A percentile compares a stretch with the other conserved stretches of the same genome.
These are phyloP conservation scores for Gaertneriomyces sp. DNA, from an alignment of 192 early-diverging fungal species.

Conservation along the genomic window DNA sequence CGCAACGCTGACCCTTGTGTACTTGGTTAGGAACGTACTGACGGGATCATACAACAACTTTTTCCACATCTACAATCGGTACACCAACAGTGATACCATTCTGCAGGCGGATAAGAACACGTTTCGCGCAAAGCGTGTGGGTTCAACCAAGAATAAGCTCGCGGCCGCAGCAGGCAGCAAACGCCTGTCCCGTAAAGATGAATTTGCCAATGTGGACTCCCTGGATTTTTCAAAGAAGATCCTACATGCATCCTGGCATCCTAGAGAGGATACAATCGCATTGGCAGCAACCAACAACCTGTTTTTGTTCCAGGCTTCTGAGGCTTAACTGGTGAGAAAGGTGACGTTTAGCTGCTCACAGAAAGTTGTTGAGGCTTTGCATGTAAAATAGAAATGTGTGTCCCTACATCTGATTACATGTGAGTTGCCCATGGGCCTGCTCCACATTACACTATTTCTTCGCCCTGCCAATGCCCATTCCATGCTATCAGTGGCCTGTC, in stretches of 20 bases:
- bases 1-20: neutral
- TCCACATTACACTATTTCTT: no score
- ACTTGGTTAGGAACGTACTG: slow-evolving; percentile 62
- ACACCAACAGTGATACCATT: slow-evolving; percentile 74
- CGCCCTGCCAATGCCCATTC: no score
- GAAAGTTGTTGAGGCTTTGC: no score
- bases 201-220: slow-evolving; percentile 79
- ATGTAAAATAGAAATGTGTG: no score
- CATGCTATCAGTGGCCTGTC: no score
- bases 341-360: no score
- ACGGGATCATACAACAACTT: slow-evolving; percentile 99
- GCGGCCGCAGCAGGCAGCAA: slow-evolving; percentile 39
- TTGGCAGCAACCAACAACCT: slow-evolving; percentile 99
- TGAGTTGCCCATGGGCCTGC: no score
- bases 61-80: slow-evolving; percentile 91
- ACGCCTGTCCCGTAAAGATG: slow-evolving; percentile 53
- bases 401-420: no score
- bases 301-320: slow-evolving; percentile 58
- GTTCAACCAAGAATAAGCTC: slow-evolving; percentile 74
- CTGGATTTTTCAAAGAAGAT: slow-evolving; percentile 97
- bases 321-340: no score
- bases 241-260: slow-evolving; percentile 98
- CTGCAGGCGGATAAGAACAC: slow-evolving; percentile 98
- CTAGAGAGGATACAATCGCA: slow-evolving; percentile 91
- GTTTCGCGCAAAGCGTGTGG: slow-evolving; percentile 90